Conservation (phyloP, 1,139 yeast species). For the Suhomyces wounanorum region DNA sequence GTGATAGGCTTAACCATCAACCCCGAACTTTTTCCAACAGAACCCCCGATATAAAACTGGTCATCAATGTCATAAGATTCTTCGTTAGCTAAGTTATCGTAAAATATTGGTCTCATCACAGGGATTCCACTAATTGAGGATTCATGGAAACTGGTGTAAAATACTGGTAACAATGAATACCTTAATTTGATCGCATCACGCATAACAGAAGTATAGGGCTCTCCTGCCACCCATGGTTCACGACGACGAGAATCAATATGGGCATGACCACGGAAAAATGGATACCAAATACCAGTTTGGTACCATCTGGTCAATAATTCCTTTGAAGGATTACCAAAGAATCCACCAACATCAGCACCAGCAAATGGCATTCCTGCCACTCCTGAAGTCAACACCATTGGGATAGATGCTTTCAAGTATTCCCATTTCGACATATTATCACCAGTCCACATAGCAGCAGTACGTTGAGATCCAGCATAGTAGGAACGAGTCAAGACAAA, state of each 20-base stretch:
- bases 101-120: conserved; percentile 73
- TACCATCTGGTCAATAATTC: conserved; percentile 92
- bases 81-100: conserved; percentile 56
- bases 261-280: conserved; percentile 95
- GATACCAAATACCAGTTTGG: conserved; percentile 94
- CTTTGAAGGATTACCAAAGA: conserved; percentile 82
- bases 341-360: conserved; percentile 98
- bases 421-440: conserved; percentile 96
- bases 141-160: conserved; percentile 79
- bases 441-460: conserved; percentile 98
- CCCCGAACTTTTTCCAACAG: conserved; percentile 57
- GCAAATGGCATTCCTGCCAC: conserved; percentile 88
- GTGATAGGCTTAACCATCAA: conserved; percentile 82
- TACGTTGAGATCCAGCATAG: conserved; percentile 87
- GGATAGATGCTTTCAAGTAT: conserved; percentile 73
- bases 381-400: conserved; percentile 83
- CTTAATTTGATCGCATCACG: conserved; percentile 72
- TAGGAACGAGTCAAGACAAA: conserved; percentile 86
- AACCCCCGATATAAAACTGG: conserved; percentile 73
- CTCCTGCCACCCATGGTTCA: conserved; percentile 88
- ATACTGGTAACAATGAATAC: conserved; percentile 71
- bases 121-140: conserved; percentile 67
- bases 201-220: conserved; percentile 67
- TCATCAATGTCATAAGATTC: conserved; percentile 68
- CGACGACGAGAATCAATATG: conserved; percentile 90